phyloP scores from a whole-genome alignment of 2,329 filamentous ascomycete species.

The Whalleya microplaca region DNA sequence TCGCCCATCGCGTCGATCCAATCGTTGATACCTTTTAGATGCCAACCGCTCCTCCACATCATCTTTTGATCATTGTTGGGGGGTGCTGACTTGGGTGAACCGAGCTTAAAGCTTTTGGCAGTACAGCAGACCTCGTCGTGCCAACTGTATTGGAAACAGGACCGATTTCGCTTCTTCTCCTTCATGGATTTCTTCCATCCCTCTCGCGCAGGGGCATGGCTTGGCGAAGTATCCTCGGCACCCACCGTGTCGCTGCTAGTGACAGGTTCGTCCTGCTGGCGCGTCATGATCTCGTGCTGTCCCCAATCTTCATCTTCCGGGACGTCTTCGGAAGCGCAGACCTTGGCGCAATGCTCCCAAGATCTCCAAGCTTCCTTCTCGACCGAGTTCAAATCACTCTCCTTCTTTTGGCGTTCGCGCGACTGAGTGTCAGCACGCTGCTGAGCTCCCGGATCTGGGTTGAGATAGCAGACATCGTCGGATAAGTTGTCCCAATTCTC shows the following conservation, averaged over 20 bases:
- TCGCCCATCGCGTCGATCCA: constrained; percentile 51
- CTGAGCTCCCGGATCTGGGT: constrained; percentile 42
- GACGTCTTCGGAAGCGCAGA: constrained; percentile 49
- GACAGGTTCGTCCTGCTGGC: constrained; percentile 33
- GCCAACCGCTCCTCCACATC: constrained; percentile 49
- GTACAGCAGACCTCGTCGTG: constrained; percentile 50
- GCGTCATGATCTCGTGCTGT: constrained; percentile 17
- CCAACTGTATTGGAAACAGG: constrained; percentile 53
- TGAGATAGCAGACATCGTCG: constrained; percentile 51
- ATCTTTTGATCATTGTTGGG: constrained; percentile 36
- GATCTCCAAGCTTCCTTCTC: constrained; percentile 52
- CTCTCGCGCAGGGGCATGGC: constrained; percentile 27
- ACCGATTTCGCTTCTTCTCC: constrained; percentile 38
- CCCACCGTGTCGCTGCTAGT: constrained; percentile 32
- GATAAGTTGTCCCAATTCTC: constrained; percentile 59
- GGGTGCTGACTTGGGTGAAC: constrained; percentile 40
- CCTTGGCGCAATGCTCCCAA: constrained; percentile 50
- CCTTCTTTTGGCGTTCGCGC: constrained; percentile 42
- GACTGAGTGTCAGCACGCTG: constrained; percentile 36
- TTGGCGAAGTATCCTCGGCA: constrained; percentile 33
- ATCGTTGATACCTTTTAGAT: constrained; percentile 50
- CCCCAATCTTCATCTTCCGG: constrained; percentile 40
- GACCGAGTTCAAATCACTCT: constrained; percentile 44
- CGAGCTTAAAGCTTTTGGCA: constrained; percentile 48
- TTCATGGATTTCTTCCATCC: constrained; percentile 29